Conservation (phyloP, 2,329 filamentous ascomycete species). For the Shiraia sp. region DNA sequence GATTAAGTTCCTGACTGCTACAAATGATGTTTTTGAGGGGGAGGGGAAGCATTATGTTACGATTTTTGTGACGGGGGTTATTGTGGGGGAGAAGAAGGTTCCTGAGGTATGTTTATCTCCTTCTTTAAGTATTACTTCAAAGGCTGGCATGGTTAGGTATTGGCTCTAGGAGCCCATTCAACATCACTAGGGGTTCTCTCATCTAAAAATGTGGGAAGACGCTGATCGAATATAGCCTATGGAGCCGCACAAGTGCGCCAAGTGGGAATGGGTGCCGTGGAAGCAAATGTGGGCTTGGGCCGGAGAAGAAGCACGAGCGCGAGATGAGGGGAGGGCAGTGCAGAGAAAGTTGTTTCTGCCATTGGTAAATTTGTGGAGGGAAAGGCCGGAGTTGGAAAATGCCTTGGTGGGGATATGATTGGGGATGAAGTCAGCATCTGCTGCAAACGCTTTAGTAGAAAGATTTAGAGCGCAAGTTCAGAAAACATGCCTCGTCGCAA, state of each 20-base stretch:
- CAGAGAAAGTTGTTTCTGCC: conserved; percentile 52
- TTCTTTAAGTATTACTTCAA: not conserved
- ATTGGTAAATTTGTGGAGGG: conserved; percentile 50
- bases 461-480: not conserved
- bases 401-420: conserved; percentile 15
- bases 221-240: conserved; percentile 25
- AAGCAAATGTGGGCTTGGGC: conserved; percentile 48
- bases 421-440: not conserved
- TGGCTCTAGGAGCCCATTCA: no score
- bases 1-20: conserved; percentile 61
- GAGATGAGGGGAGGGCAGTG: conserved; percentile 26
- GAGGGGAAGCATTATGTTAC: conserved; percentile 76
- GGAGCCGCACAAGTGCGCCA: conserved; percentile 59
- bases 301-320: conserved; percentile 35
- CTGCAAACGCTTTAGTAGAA: no score
- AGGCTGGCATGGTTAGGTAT: no score
- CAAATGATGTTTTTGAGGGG: conserved; percentile 66
- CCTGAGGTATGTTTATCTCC: conserved; percentile 54
- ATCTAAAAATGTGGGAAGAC: conserved; percentile 7
- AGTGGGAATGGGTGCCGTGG: conserved; percentile 60
- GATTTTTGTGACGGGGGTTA: conserved; percentile 64
- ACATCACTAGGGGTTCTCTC: no score
- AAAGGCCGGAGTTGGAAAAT: conserved; percentile 34
- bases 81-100: conserved; percentile 53
- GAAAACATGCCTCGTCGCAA: no score